Conservation (phyloP, 805 yeast genomes). For the Lipomyces orientalis region DNA sequence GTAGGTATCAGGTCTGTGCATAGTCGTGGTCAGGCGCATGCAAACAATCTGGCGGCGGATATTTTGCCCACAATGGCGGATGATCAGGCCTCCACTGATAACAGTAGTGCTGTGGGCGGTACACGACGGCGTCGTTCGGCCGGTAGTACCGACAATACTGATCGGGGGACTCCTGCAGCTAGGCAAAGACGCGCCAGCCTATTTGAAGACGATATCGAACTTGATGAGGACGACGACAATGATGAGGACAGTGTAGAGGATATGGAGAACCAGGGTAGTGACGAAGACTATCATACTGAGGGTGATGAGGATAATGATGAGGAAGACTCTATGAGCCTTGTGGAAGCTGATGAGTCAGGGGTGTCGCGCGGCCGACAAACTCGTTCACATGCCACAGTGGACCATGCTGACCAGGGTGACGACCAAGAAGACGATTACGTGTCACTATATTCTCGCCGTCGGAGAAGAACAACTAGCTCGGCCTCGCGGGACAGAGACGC, state of each 20-base stretch:
- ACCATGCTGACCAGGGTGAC: slow-evolving; percentile 25
- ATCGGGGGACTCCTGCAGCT: slow-evolving; percentile 12
- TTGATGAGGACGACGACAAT: slow-evolving; percentile 13
- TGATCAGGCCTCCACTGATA: slow-evolving; percentile 18
- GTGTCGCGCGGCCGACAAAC: background rate
- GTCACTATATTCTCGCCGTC: slow-evolving; percentile 11
- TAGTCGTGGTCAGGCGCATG: background rate
- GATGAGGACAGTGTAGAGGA: slow-evolving; percentile 21
- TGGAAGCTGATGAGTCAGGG: background rate
- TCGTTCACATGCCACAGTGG: background rate
- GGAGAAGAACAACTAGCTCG: slow-evolving; percentile 10
- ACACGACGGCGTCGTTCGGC: slow-evolving; percentile 31
- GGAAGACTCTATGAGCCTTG: slow-evolving; percentile 11
- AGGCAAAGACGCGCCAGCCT: slow-evolving; percentile 13
- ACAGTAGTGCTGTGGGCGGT: slow-evolving; percentile 8
- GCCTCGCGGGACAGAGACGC: slow-evolving; percentile 4
- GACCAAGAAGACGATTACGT: slow-evolving; percentile 31
- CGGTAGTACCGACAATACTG: slow-evolving; percentile 20
- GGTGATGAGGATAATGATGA: slow-evolving; percentile 29
- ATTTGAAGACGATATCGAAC: slow-evolving; percentile 17
- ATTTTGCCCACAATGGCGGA: slow-evolving; percentile 5
- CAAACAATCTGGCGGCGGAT: background rate
- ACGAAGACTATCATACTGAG: slow-evolving; percentile 24
- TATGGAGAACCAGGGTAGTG: slow-evolving; percentile 23
- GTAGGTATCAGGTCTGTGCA: slow-evolving; percentile 55